Conservation (phyloP, 2,329 filamentous ascomycete species). For the Erysiphe pulchra region DNA sequence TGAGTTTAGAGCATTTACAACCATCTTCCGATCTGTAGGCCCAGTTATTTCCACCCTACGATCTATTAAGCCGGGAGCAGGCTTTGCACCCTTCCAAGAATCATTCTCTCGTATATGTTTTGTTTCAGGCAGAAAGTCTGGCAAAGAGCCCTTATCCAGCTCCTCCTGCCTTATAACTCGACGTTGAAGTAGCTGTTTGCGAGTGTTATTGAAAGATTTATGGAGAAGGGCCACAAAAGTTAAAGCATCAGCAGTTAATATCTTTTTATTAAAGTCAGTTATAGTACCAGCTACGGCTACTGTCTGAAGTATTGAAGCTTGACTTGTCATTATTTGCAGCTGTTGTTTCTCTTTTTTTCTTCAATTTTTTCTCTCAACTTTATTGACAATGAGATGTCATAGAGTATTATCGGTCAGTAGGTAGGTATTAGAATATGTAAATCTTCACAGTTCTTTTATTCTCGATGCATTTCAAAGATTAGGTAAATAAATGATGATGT, state of each 20-base stretch:
- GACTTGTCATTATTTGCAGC: slow-evolving; percentile 51
- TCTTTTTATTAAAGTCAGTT: slow-evolving; percentile 59
- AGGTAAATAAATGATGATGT: too few relatives aligned
- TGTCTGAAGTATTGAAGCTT: slow-evolving; percentile 60
- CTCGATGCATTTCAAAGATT: too few relatives aligned
- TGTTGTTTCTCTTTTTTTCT: too few relatives aligned
- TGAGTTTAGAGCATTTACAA: slow-evolving; percentile 87
- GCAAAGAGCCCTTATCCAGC: slow-evolving; percentile 68
- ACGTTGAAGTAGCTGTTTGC: slow-evolving; percentile 71
- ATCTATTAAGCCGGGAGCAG: slow-evolving; percentile 79
- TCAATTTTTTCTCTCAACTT: too few relatives aligned
- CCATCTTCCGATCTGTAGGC: slow-evolving; percentile 95
- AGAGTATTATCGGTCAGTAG: too few relatives aligned
- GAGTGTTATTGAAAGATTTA: slow-evolving; percentile 73
- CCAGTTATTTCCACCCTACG: slow-evolving; percentile 92
- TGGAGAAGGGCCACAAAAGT: slow-evolving; percentile 87
- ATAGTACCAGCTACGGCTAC: slow-evolving; percentile 65
- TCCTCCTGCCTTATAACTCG: slow-evolving; percentile 71
- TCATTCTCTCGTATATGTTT: slow-evolving; percentile 83
- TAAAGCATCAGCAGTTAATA: slow-evolving; percentile 70
- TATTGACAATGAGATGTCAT: too few relatives aligned
- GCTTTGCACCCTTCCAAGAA: slow-evolving; percentile 77
- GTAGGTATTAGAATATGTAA: too few relatives aligned
- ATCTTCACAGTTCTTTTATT: too few relatives aligned
- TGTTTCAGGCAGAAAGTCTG: slow-evolving; percentile 90